Percentiles rank a stretch among this genome's conserved stretches.
phyloP scores from a whole-genome alignment of 352 stramenopile genomes.

The Globisporangium nunn region DNA sequence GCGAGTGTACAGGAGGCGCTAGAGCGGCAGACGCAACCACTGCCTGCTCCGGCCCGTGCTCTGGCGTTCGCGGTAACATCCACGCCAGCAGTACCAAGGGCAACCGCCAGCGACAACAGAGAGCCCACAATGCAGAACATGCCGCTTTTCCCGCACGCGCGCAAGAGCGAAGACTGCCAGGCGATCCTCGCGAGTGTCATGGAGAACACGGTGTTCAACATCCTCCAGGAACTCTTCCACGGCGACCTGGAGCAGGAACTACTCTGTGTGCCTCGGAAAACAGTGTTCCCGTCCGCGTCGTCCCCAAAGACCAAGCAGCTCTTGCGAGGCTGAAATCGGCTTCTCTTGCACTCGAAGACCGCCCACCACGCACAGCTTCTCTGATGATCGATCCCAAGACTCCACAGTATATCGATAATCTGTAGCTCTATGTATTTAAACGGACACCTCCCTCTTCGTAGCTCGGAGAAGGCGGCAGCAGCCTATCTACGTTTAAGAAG shows the following conservation, averaged over 20 bases:
- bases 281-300: conserved; percentile 31
- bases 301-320: conserved; percentile 14
- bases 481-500: not conserved
- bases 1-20: conserved; percentile 39
- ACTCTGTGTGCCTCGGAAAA: conserved; percentile 52
- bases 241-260: conserved; percentile 66
- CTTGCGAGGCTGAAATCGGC: conserved; percentile 1
- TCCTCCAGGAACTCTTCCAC: conserved; percentile 80
- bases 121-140: not conserved
- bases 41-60: conserved; percentile 20
- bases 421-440: not conserved
- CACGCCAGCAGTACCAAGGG: conserved; percentile 4
- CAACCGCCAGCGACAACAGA: not conserved
- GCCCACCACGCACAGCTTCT: not conserved
- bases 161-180: conserved; percentile 56
- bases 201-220: conserved; percentile 78
- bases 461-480: not conserved
- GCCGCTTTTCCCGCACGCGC: conserved; percentile 19
- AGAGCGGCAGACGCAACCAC: conserved; percentile 25
- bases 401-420: not conserved
- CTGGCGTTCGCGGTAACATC: conserved; percentile 11
- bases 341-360: not conserved
- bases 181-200: conserved; percentile 49
- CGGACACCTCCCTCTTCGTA: too few relatives aligned
- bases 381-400: too few relatives aligned